These are phyloP conservation scores for Paraphoma chrysanthemicola DNA, from an alignment of 2,329 filamentous ascomycete genomes.

Conservation along the genomic window DNA sequence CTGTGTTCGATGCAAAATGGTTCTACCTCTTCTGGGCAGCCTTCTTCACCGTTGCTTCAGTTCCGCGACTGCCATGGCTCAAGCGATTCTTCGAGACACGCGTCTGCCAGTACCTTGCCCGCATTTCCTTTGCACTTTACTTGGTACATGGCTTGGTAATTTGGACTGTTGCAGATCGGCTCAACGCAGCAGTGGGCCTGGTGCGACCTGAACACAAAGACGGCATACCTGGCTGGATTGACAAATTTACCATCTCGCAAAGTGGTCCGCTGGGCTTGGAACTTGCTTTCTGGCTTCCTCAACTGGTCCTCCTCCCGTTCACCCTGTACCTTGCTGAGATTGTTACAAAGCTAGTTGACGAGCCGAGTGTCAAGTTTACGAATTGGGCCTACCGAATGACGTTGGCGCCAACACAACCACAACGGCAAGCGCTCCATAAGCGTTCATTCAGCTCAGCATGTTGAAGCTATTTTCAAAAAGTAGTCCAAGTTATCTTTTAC, in stretches of 20 bases:
- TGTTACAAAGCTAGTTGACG: slow-evolving; percentile 44
- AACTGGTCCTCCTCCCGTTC: slow-evolving; percentile 56
- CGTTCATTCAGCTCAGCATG: slow-evolving; percentile 3
- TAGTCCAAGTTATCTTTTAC: neutral
- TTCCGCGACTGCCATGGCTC: slow-evolving; percentile 63
- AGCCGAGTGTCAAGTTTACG: slow-evolving; percentile 61
- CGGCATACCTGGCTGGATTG: slow-evolving; percentile 64
- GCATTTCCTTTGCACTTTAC: slow-evolving; percentile 65
- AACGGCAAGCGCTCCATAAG: slow-evolving; percentile 9
- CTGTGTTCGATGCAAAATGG: slow-evolving; percentile 71
- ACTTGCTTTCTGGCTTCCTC: slow-evolving; percentile 64
- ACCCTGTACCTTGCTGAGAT: slow-evolving; percentile 43
- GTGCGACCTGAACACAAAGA: slow-evolving; percentile 56
- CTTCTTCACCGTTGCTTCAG: slow-evolving; percentile 61
- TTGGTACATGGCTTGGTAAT: slow-evolving; percentile 62
- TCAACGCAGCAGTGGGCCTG: slow-evolving; percentile 70
- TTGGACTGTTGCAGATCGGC: slow-evolving; percentile 57
- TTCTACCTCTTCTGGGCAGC: slow-evolving; percentile 71
- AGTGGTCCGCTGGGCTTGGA: slow-evolving; percentile 64
- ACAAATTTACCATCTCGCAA: slow-evolving; percentile 62
- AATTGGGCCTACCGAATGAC: slow-evolving; percentile 63
- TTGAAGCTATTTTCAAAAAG: neutral
- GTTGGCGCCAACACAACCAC: slow-evolving; percentile 26
- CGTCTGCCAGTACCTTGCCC: slow-evolving; percentile 63
- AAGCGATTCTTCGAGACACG: slow-evolving; percentile 56